These are phyloP conservation scores for Coix lacrymajobi DNA, from an alignment of 176 grass and related monocot genomes.

Conservation along the genomic window DNA sequence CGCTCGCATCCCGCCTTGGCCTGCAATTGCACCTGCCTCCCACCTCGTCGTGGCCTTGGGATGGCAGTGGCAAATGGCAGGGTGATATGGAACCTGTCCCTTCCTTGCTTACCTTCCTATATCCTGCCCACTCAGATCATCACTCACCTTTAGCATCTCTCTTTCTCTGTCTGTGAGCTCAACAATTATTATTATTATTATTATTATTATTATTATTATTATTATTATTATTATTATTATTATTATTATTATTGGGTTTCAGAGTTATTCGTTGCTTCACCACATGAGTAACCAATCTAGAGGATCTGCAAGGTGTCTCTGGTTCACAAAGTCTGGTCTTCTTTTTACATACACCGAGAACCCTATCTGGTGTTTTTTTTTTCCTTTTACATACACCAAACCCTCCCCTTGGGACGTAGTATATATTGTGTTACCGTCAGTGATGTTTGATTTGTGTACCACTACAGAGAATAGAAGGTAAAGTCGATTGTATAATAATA, in stretches of 20 bases:
- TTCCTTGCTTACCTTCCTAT: conserved; percentile 10
- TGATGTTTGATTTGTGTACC: too few species aligned
- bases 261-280: conserved; percentile 21
- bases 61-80: background rate
- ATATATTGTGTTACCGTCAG: too few species aligned
- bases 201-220: too few species aligned
- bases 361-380: too few species aligned
- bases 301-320: background rate
- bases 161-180: background rate
- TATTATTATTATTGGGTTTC: too few species aligned
- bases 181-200: background rate
- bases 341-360: too few species aligned
- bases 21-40: conserved; percentile 2
- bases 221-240: too few species aligned
- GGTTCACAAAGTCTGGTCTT: background rate
- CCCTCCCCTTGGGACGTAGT: too few species aligned
- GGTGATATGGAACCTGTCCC: conserved; percentile 21
- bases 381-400: too few species aligned
- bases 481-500: too few species aligned
- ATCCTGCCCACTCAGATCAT: background rate
- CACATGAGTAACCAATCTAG: background rate
- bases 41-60: background rate
- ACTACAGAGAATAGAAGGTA: too few species aligned
- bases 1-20: background rate
- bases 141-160: background rate